phyloP scores from a whole-genome alignment of 805 yeast genomes.

The Candida pseudoglaebosa region DNA sequence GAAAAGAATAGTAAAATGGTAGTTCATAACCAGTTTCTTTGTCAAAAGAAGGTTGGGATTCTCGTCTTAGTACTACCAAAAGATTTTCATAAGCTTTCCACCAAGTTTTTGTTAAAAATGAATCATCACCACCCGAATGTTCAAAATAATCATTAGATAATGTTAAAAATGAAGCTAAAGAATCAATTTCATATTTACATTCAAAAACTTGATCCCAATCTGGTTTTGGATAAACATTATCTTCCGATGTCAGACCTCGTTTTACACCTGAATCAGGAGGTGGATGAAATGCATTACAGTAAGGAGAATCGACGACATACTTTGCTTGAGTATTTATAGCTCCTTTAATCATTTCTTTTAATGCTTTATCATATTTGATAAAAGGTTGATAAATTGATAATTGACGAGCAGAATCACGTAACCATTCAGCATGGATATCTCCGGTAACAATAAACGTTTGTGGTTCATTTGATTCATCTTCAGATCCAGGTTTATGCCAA shows the following conservation, averaged over 20 bases:
- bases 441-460: constrained; percentile 84
- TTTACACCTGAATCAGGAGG: constrained; percentile 53
- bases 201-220: constrained; percentile 75
- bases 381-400: constrained; percentile 69
- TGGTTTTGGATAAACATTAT: constrained; percentile 65
- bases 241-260: constrained; percentile 51
- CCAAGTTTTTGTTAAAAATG: constrained; percentile 53
- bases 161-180: constrained; percentile 77
- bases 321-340: constrained; percentile 78
- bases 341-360: constrained; percentile 59
- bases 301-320: constrained; percentile 61
- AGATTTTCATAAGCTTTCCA: constrained; percentile 50
- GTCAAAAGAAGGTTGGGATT: constrained; percentile 58
- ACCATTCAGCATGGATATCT: constrained; percentile 92
- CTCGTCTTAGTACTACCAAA: constrained; percentile 52
- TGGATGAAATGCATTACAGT: constrained; percentile 91
- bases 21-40: constrained; percentile 44
- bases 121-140: constrained; percentile 44
- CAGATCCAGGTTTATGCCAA: constrained; percentile 47
- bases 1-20: constrained; percentile 60
- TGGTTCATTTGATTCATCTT: constrained; percentile 24
- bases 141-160: constrained; percentile 67
- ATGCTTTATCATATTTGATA: constrained; percentile 44
- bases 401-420: constrained; percentile 83
- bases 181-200: constrained; percentile 86